Conservation (phyloP, 1,284 basidiomycete species). For the Rhodotorula sp. region DNA sequence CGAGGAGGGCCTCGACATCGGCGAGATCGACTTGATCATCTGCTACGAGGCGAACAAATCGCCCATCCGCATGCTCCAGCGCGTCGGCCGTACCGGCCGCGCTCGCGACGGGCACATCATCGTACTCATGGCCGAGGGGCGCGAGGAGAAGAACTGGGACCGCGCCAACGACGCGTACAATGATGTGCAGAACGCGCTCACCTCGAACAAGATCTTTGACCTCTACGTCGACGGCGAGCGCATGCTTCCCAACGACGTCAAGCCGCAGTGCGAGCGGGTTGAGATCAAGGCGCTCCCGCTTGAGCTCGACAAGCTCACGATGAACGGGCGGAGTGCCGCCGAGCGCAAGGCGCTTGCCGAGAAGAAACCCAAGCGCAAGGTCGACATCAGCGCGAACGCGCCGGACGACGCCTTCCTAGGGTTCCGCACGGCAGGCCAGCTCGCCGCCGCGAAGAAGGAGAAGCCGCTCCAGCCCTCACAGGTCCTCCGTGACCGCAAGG, state of each 20-base stretch:
- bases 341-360: conserved; percentile 40
- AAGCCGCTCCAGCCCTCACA: conserved; percentile 25
- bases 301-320: conserved; percentile 45
- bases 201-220: conserved; percentile 79
- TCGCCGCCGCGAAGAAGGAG: conserved; percentile 21
- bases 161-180: conserved; percentile 85
- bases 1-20: conserved; percentile 99
- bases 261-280: conserved; percentile 77
- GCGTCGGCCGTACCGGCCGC: conserved; percentile 92
- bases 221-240: conserved; percentile 89
- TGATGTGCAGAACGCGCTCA: conserved; percentile 85
- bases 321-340: conserved; percentile 21
- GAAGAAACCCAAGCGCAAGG: conserved; percentile 39
- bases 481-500: conserved; percentile 30
- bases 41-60: conserved; percentile 98
- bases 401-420: conserved; percentile 44
- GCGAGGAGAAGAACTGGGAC: conserved; percentile 85
- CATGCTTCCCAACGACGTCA: conserved; percentile 74
- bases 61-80: conserved; percentile 95
- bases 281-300: conserved; percentile 59
- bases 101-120: conserved; percentile 88
- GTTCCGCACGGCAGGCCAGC: conserved; percentile 40
- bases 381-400: conserved; percentile 47
- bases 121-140: conserved; percentile 85
- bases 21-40: conserved; percentile 94